Evolutionary conservation across 257 asterid genomes (phyloP).

Genomic region (Jasminum sambac): DNA sequence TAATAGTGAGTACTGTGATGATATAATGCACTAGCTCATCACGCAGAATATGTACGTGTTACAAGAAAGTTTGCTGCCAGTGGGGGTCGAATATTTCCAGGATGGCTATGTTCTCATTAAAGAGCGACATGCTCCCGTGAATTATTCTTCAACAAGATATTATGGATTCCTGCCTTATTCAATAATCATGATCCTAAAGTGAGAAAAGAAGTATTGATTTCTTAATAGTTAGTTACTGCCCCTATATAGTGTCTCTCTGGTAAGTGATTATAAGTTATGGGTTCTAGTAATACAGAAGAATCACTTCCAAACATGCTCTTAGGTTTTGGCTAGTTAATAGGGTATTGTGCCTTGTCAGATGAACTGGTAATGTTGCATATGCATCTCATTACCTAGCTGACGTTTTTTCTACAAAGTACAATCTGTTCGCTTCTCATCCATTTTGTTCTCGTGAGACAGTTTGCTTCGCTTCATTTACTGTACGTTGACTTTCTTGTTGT

Average conservation of each 20-base stretch:
- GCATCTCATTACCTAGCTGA: not conserved
- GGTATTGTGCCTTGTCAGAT: not conserved
- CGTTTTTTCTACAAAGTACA: not conserved
- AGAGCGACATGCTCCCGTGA: no score
- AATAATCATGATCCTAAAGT: not conserved
- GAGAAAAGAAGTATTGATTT: not conserved
- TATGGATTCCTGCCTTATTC: not conserved
- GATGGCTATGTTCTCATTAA: no score
- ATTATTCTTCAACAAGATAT: not conserved
- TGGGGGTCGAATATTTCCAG: no score
- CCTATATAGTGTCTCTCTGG: not conserved
- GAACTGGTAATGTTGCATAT: not conserved
- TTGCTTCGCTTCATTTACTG: not conserved
- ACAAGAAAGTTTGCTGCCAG: not conserved
- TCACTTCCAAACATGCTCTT: no score
- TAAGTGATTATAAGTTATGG: no score
- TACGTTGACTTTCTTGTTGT: no score
- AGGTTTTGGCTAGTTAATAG: not conserved
- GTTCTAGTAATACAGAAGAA: no score
- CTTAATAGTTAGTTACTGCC: not conserved
- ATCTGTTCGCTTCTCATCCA: not conserved
- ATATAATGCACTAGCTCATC: not conserved
- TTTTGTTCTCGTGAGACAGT: not conserved
- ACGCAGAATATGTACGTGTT: not conserved
- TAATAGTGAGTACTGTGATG: not conserved